Evolutionary conservation across 2,329 filamentous ascomycete species (phyloP), one percentile per base, ranked within the genome.

Genomic region (Zasmidium angulare): DNA sequence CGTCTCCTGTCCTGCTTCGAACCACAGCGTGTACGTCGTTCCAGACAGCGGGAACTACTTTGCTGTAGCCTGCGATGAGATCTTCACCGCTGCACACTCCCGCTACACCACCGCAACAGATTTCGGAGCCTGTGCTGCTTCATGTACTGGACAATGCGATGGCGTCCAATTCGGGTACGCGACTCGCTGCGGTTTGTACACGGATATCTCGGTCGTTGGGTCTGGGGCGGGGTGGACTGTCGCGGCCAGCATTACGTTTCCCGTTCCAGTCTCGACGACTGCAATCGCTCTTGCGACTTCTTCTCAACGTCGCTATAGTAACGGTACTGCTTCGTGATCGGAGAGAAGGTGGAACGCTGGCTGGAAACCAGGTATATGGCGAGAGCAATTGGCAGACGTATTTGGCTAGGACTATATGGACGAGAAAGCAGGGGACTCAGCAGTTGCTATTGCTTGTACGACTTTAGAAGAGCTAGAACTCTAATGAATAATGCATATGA

Each of bases 91-190:
- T 9, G 59, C 63, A 23, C 56, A 63, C 23, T 63, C 63, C 1
- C 52, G 57, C 46, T 67, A 60, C 59, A 49, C 56, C 19, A 58
- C 60, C 6, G 63, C 65, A 12, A 53, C 61, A 1, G 54, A 64
- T 52, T 64, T 68, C 19, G 53, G 50, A 10, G 62, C 51, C 12
- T 66, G 64, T 46, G 63, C 50, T 2, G 64, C 64, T 2, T 49
- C 56, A 9, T 68, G 65, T 47, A 68, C 64, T 14, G 61, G 56
- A 23, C 58, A 61, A 17, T 68, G 65, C 50, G 64, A 62, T 52
- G 65, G 60, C 10, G 51, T 50, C 1, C 62, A 64, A 17, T 68
- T 63, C 31, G 65, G 65, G n/a, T 58, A 56, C 46, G 56, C 55
- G 9, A 62, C 57, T 14, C 60, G 65, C 46, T 68, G 65, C 22